phyloP scores from a whole-genome alignment of 2,329 filamentous ascomycete species.

The Hypoxylon sp. region DNA sequence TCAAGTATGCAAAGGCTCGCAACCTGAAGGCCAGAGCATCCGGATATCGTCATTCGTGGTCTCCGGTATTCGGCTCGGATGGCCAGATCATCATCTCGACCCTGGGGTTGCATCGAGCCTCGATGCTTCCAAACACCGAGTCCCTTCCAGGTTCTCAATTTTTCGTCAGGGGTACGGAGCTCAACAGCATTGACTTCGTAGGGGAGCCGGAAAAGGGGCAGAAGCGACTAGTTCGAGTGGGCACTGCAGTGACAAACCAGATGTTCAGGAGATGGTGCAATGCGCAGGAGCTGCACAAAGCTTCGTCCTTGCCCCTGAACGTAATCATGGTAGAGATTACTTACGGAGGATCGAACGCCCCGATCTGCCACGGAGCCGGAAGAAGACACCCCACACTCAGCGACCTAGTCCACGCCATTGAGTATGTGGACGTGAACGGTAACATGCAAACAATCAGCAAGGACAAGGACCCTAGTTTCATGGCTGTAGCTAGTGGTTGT shows the following conservation, averaged over 20 bases:
- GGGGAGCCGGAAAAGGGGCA: slow-evolving; percentile 46
- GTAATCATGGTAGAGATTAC: slow-evolving; percentile 63
- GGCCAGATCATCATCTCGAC: slow-evolving; percentile 58
- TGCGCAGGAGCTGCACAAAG: slow-evolving; percentile 51
- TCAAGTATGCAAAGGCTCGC: slow-evolving; percentile 53
- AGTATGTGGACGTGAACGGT: slow-evolving; percentile 61
- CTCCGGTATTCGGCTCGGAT: slow-evolving; percentile 55
- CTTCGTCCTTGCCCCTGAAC: slow-evolving; percentile 57
- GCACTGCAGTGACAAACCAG: slow-evolving; percentile 59
- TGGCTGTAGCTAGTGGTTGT: slow-evolving; percentile 58
- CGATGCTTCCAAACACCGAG: slow-evolving; percentile 54
- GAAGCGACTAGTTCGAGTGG: slow-evolving; percentile 55
- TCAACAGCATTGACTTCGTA: slow-evolving; percentile 56
- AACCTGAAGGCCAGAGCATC: slow-evolving; percentile 55
- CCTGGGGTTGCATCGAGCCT: slow-evolving; percentile 54
- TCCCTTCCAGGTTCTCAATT: slow-evolving; percentile 43
- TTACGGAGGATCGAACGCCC: slow-evolving; percentile 58
- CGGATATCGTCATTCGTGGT: slow-evolving; percentile 60
- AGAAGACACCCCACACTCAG: slow-evolving; percentile 57
- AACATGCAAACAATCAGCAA: slow-evolving; percentile 53
- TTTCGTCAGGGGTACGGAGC: slow-evolving; percentile 50
- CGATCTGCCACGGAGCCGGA: slow-evolving; percentile 62
- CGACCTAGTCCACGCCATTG: slow-evolving; percentile 60
- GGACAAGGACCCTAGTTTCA: slow-evolving; percentile 49
- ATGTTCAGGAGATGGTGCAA: slow-evolving; percentile 60